phyloP scores from a whole-genome alignment of 345 rosid species.

The Eucalyptus erythrocorys region DNA sequence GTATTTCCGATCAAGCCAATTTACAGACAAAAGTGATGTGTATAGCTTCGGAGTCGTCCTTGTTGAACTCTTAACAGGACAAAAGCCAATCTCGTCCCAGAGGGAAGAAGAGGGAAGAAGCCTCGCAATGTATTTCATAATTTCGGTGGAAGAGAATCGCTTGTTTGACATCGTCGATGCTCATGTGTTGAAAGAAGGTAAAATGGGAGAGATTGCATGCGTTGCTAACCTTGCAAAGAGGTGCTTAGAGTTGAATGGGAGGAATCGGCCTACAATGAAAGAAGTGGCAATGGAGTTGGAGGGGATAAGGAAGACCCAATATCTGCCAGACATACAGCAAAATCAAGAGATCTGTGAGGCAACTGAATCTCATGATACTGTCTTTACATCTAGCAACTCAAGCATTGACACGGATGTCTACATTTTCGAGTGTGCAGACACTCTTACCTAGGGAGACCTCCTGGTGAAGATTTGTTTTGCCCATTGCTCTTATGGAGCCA shows the following conservation, averaged over 20 bases:
- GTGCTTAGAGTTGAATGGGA: background rate
- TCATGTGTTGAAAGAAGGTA: background rate
- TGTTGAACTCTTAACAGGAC: background rate
- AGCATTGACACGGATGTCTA: background rate
- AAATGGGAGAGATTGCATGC: background rate
- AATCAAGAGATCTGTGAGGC: background rate
- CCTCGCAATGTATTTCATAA: accelerated
- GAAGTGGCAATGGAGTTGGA: background rate
- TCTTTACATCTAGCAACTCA: background rate
- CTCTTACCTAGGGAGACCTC: background rate
- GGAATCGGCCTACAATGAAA: background rate
- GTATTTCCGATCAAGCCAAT: background rate
- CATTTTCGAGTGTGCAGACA: background rate
- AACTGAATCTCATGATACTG: background rate
- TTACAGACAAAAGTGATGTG: background rate
- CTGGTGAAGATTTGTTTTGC: background rate
- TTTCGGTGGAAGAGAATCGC: background rate
- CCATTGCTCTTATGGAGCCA: background rate
- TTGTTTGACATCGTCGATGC: accelerated
- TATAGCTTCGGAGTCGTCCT: background rate
- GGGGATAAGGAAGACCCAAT: background rate
- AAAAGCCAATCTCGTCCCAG: background rate
- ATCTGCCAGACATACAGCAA: background rate
- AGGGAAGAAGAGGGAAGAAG: background rate
- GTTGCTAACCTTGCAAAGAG: background rate